Conservation (phyloP, 306 rosid genomes). For the Citrullus amarus region DNA sequence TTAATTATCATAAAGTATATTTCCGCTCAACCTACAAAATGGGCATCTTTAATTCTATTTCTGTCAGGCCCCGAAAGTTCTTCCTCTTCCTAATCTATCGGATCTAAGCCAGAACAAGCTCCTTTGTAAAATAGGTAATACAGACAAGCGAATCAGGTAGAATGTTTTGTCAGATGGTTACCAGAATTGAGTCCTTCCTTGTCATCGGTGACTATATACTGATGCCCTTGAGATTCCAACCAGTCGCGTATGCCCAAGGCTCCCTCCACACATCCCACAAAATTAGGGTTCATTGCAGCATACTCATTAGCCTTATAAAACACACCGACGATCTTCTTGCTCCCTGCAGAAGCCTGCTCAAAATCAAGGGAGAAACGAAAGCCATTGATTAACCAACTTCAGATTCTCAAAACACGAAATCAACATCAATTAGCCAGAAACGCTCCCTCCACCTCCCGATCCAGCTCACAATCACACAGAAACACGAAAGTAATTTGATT, state of each 20-base stretch:
- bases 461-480: neutral
- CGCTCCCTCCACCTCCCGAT: neutral
- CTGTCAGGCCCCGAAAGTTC: neutral
- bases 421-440: neutral
- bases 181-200: slow-evolving; percentile 82
- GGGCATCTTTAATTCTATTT: neutral
- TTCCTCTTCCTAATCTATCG: neutral
- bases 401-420: neutral
- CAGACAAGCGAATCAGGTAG: neutral
- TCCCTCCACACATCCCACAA: slow-evolving; percentile 81
- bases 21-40: neutral
- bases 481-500: neutral
- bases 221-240: slow-evolving; percentile 89
- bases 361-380: neutral
- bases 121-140: neutral
- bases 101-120: neutral
- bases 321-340: slow-evolving; percentile 91
- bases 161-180: slow-evolving; percentile 13
- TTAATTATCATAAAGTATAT: neutral
- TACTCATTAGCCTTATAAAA: slow-evolving; percentile 85
- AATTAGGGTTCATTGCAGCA: slow-evolving; percentile 72
- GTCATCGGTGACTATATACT: slow-evolving; percentile 87
- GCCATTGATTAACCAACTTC: neutral
- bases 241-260: slow-evolving; percentile 81
- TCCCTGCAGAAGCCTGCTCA: slow-evolving; percentile 60